These are phyloP conservation scores for Sarocladium strictum DNA, from an alignment of 2,329 filamentous ascomycete genomes.

Conservation along the genomic window DNA sequence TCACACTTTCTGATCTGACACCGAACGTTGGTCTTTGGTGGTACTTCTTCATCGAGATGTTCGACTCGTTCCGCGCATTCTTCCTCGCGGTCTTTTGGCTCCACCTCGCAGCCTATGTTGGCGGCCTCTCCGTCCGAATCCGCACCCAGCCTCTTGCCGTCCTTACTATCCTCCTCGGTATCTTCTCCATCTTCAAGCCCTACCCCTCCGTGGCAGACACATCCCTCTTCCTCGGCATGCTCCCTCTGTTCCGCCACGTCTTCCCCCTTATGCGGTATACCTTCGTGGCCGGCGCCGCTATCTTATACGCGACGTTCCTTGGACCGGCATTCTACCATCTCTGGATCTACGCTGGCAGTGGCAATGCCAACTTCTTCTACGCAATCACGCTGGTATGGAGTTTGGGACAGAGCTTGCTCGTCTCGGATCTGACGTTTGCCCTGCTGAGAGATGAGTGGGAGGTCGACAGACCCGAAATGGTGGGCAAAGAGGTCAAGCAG, in stretches of 20 bases:
- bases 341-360: conserved; percentile 97
- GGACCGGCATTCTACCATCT: conserved; percentile 94
- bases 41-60: conserved; percentile 99
- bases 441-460: conserved; percentile 92
- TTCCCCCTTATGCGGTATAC: conserved; percentile 92
- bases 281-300: conserved; percentile 75
- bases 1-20: conserved; percentile 85
- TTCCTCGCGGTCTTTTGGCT: conserved; percentile 98
- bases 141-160: conserved; percentile 83
- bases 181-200: conserved; percentile 93
- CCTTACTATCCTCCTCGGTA: conserved; percentile 75
- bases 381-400: conserved; percentile 99
- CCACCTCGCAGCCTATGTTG: conserved; percentile 84
- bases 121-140: conserved; percentile 75
- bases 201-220: conserved; percentile 92
- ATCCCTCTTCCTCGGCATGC: conserved; percentile 73
- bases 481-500: conserved; percentile 79
- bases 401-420: conserved; percentile 75
- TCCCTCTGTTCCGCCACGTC: conserved; percentile 84
- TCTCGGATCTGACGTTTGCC: conserved; percentile 85
- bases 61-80: conserved; percentile 94
- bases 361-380: conserved; percentile 99
- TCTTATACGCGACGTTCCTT: conserved; percentile 82
- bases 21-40: conserved; percentile 97
- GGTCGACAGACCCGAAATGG: conserved; percentile 81